These are phyloP conservation scores for Stachybotrys chlorohalonatus DNA, from an alignment of 2,329 filamentous ascomycete genomes.

Conservation along the genomic window DNA sequence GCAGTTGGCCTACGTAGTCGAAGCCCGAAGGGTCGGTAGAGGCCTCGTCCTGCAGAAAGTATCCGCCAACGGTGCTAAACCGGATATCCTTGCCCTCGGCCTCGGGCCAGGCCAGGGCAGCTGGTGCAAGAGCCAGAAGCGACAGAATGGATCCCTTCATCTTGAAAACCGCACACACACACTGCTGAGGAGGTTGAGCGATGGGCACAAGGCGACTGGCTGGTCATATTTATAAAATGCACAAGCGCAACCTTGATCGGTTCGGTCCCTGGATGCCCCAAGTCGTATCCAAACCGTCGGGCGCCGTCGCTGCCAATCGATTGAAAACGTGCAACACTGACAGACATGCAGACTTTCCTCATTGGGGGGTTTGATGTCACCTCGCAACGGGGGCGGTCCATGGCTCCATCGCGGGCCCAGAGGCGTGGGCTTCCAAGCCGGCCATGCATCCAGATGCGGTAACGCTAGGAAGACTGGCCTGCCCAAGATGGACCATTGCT, in stretches of 20 bases:
- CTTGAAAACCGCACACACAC: background rate
- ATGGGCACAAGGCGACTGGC: background rate
- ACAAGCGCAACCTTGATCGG: too few relatives aligned
- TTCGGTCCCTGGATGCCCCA: background rate
- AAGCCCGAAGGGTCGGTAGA: conserved; percentile 47
- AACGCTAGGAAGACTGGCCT: background rate
- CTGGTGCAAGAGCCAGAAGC: conserved; percentile 17
- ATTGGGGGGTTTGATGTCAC: background rate
- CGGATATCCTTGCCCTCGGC: conserved; percentile 35
- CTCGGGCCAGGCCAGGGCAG: conserved; percentile 20
- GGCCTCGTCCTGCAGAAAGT: conserved; percentile 55
- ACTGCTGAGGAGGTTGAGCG: background rate
- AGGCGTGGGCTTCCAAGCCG: background rate
- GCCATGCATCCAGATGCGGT: background rate
- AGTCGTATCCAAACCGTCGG: background rate
- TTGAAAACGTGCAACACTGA: background rate
- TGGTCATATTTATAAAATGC: background rate
- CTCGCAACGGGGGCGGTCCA: background rate
- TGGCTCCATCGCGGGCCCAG: background rate
- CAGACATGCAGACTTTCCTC: background rate
- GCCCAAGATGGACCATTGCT: background rate
- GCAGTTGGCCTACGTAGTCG: conserved; percentile 46
- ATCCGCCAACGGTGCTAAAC: conserved; percentile 51
- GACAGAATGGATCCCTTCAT: conserved; percentile 24
- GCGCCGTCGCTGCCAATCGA: background rate